phyloP scores from a whole-genome alignment of 73 alveolate genomes.

The Vitrella brassicaformis region DNA sequence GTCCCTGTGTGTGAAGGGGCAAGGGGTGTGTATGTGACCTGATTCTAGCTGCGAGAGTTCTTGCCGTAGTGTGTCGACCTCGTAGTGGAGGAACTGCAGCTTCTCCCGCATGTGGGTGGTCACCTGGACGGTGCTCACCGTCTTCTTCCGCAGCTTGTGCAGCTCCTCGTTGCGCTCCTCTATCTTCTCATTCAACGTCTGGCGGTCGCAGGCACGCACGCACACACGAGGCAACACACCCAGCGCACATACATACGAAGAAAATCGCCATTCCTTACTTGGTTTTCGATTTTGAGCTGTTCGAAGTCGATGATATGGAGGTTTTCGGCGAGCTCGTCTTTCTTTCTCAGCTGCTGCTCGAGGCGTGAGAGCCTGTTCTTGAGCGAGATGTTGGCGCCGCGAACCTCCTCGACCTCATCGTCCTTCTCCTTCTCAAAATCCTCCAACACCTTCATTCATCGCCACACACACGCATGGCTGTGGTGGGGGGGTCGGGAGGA shows the following conservation, averaged over 20 bases:
- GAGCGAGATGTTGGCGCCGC: slow-evolving; percentile 34
- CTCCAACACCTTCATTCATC: slow-evolving; percentile 6
- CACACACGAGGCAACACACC: not conserved
- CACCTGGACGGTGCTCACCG: slow-evolving; percentile 49
- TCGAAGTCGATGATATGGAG: slow-evolving; percentile 57
- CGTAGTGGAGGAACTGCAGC: not conserved
- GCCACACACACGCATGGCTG: not conserved
- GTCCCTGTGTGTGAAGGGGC: too few species aligned
- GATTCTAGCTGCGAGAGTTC: not conserved
- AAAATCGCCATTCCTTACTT: slow-evolving; percentile 13
- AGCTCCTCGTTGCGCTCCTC: slow-evolving; percentile 60
- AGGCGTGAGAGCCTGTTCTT: not conserved
- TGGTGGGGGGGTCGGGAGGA: not conserved
- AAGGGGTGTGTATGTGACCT: too few species aligned
- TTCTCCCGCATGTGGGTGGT: slow-evolving; percentile 58
- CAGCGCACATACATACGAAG: not conserved
- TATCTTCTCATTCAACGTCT: slow-evolving; percentile 37
- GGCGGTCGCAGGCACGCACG: not conserved
- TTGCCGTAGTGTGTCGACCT: not conserved
- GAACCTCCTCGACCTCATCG: slow-evolving; percentile 35
- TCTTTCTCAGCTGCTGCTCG: not conserved
- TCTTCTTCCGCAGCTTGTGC: slow-evolving; percentile 56
- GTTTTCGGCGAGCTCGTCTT: slow-evolving; percentile 26
- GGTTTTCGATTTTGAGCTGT: slow-evolving; percentile 54
- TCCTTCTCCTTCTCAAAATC: slow-evolving; percentile 39